Conservation (phyloP, 2,329 filamentous ascomycete genomes). For the Fusarium clavum region DNA sequence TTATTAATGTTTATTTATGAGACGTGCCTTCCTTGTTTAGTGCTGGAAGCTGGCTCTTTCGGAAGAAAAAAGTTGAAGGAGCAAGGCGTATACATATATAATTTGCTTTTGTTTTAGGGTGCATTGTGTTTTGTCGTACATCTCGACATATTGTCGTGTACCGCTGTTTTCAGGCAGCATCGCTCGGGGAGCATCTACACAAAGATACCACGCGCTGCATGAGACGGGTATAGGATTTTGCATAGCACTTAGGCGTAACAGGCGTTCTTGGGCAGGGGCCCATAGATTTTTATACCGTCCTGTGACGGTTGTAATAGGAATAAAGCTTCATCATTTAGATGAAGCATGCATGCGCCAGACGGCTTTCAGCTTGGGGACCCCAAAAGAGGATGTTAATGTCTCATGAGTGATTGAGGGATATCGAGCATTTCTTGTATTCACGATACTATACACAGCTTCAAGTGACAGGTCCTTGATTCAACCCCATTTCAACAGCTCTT, state of each 20-base stretch:
- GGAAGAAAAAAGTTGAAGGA: constrained; percentile 22
- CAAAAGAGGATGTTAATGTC: not conserved
- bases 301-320: constrained; percentile 30
- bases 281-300: constrained; percentile 33
- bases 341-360: constrained; percentile 15
- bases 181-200: constrained; percentile 10
- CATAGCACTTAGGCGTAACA: constrained; percentile 33
- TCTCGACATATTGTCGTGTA: constrained; percentile 21
- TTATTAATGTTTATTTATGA: constrained; percentile 43
- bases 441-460: not conserved
- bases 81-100: constrained; percentile 26
- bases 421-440: not conserved
- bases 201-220: constrained; percentile 37
- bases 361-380: constrained; percentile 5
- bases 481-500: constrained; percentile 56
- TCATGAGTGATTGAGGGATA: not conserved
- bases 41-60: constrained; percentile 28
- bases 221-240: constrained; percentile 32
- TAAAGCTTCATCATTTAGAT: constrained; percentile 18
- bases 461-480: constrained; percentile 18
- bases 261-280: constrained; percentile 34
- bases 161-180: constrained; percentile 15
- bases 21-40: constrained; percentile 16
- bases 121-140: constrained; percentile 21
- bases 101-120: constrained; percentile 15